phyloP scores from a whole-genome alignment of 495 filamentous ascomycete genomes.

The Aspergillus campestris region DNA sequence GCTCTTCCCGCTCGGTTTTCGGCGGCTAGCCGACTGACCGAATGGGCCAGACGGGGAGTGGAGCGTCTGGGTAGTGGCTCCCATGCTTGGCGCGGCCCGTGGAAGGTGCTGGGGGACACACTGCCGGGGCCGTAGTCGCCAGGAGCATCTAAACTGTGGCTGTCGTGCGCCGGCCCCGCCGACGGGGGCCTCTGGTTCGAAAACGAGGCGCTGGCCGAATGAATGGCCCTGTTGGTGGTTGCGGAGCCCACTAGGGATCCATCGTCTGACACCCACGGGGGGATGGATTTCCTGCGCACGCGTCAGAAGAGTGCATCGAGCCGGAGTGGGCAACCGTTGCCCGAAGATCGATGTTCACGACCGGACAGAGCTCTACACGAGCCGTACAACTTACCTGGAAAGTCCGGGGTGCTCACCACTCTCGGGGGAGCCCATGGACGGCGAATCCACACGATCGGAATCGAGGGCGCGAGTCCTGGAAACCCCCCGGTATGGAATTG shows the following conservation, averaged over 20 bases:
- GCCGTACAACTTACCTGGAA: too few relatives aligned
- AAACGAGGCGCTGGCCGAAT: slow-evolving; percentile 15
- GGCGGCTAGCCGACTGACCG: slow-evolving; percentile 4
- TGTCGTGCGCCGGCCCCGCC: slow-evolving; percentile 10
- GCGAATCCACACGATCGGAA: background rate
- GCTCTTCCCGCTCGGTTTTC: slow-evolving; percentile 8
- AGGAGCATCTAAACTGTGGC: slow-evolving; percentile 14
- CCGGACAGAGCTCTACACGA: too few relatives aligned
- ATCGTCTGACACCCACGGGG: slow-evolving; percentile 14
- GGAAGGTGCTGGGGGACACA: slow-evolving; percentile 8
- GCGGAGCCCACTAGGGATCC: slow-evolving; percentile 11
- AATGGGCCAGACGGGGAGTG: slow-evolving; percentile 3
- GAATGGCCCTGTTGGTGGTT: slow-evolving; percentile 15
- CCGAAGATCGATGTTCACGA: too few relatives aligned
- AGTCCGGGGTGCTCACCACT: too few relatives aligned
- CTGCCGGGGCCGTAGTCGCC: slow-evolving; percentile 12
- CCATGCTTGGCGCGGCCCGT: slow-evolving; percentile 7
- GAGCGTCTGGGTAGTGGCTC: slow-evolving; percentile 7
- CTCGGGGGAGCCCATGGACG: background rate
- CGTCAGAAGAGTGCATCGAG: slow-evolving; percentile 2
- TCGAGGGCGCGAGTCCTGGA: background rate
- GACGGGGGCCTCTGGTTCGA: slow-evolving; percentile 15
- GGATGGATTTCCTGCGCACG: slow-evolving; percentile 8
- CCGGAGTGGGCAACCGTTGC: too few relatives aligned
- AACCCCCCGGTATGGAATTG: slow-evolving; percentile 9